phyloP scores from a whole-genome alignment of 331 rosid genomes.

The Acacia concinna region DNA sequence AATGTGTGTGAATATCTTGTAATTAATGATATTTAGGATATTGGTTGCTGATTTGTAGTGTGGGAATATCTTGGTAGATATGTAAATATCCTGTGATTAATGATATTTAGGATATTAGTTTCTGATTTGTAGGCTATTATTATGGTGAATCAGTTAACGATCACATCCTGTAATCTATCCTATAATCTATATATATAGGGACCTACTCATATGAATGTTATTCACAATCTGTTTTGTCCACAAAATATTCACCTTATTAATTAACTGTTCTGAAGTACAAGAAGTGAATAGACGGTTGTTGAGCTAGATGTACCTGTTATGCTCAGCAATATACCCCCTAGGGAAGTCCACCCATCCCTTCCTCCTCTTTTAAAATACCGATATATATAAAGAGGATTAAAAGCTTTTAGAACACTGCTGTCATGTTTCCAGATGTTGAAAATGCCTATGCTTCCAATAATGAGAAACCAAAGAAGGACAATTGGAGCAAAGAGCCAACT shows the following conservation, averaged over 20 bases:
- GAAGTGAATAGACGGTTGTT: conserved; percentile 9
- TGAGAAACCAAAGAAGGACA: conserved; percentile 87
- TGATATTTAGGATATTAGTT: no score
- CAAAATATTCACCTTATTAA: conserved; percentile 15
- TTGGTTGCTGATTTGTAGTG: no score
- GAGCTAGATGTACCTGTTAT: conserved; percentile 70
- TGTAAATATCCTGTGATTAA: no score
- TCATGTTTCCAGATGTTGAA: conserved; percentile 77
- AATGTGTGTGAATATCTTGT: no score
- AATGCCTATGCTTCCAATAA: conserved; percentile 90
- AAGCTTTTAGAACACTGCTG: conserved; percentile 68
- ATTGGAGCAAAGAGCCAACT: conserved; percentile 99
- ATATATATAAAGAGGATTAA: conserved; percentile 71
- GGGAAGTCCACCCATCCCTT: conserved; percentile 77
- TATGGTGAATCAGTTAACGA: no score
- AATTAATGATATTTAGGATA: no score
- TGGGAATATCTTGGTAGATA: no score
- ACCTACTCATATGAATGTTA: no score
- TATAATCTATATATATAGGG: no score
- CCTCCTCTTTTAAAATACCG: conserved; percentile 70
- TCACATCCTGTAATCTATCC: no score
- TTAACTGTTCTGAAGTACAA: conserved; percentile 13
- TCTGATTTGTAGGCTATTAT: no score
- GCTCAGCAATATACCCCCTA: conserved; percentile 92
- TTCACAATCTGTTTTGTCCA: no score